Conservation (phyloP, 2,329 filamentous ascomycete genomes). For the Keithomyces neogunnii region DNA sequence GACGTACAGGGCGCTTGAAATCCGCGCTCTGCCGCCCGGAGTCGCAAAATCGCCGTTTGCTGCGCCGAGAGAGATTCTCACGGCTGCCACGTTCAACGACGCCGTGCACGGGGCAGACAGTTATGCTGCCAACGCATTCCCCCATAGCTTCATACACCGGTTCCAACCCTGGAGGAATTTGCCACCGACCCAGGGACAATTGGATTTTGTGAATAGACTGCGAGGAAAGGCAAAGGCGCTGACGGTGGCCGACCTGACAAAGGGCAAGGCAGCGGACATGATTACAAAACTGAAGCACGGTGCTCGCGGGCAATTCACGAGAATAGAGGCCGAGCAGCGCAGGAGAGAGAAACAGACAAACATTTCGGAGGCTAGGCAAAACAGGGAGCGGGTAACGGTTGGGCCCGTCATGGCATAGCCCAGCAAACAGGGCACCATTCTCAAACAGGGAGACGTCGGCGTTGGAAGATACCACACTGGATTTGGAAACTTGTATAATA, state of each 20-base stretch:
- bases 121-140: conserved; percentile 60
- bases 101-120: conserved; percentile 82
- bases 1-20: conserved; percentile 36
- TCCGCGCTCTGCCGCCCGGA: conserved; percentile 36
- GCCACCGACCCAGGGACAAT: conserved; percentile 56
- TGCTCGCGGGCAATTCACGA: conserved; percentile 55
- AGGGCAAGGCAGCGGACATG: conserved; percentile 79
- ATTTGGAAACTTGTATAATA: not conserved
- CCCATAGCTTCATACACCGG: conserved; percentile 57
- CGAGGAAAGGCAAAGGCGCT: conserved; percentile 45
- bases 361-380: conserved; percentile 29
- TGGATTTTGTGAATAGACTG: conserved; percentile 62
- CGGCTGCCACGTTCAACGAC: conserved; percentile 57
- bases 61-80: conserved; percentile 59
- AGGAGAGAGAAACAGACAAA: conserved; percentile 31
- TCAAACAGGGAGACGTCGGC: not conserved
- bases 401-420: conserved; percentile 36
- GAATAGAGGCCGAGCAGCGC: conserved; percentile 42
- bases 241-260: conserved; percentile 51
- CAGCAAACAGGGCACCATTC: not conserved
- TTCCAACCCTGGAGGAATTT: conserved; percentile 60
- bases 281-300: conserved; percentile 88
- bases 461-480: not conserved
- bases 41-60: conserved; percentile 53
- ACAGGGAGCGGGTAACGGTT: conserved; percentile 45